A percentile compares a stretch with the other conserved stretches of the same genome.
Evolutionary conservation across 495 filamentous ascomycete species (phyloP).

Genomic region (Hypoxylon cercidicola): DNA sequence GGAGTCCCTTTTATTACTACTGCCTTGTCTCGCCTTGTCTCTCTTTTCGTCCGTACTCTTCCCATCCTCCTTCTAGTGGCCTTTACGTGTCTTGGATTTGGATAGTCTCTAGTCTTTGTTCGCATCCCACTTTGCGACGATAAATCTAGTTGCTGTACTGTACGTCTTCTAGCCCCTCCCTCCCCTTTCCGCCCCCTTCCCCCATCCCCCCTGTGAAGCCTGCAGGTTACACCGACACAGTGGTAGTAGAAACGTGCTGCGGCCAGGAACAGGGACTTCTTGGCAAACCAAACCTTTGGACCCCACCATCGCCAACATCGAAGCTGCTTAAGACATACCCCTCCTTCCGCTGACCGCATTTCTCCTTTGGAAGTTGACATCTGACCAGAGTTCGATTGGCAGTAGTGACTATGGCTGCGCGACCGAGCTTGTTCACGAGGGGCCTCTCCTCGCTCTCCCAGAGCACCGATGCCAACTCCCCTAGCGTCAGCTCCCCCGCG

Average conservation of each 20-base stretch:
- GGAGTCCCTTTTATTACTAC: conserved; percentile 9
- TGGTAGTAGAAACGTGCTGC: conserved; percentile 19
- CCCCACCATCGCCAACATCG: conserved; percentile 29
- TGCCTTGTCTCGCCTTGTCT: neutral
- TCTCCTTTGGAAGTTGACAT: neutral
- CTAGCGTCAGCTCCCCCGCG: conserved; percentile 61
- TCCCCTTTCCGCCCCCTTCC: neutral
- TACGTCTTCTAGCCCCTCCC: conserved; percentile 8
- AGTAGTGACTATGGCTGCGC: conserved; percentile 52
- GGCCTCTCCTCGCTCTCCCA: conserved; percentile 64
- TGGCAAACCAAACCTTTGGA: conserved; percentile 25
- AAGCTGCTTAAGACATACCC: conserved; percentile 16
- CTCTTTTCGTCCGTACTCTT: conserved; percentile 3
- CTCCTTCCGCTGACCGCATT: neutral
- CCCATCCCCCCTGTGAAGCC: conserved; percentile 14
- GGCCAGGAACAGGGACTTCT: conserved; percentile 34
- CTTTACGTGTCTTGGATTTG: neutral
- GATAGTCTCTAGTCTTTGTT: conserved; percentile 3
- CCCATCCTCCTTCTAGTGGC: neutral
- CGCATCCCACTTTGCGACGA: neutral
- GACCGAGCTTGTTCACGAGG: conserved; percentile 64
- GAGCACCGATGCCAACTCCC: conserved; percentile 59
- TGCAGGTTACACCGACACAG: conserved; percentile 4
- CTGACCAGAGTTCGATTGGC: neutral
- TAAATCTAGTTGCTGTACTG: neutral